Base-by-base conservation (phyloP, 192 early-diverging fungal species). In the Helicostylum pulchrum region DNA sequence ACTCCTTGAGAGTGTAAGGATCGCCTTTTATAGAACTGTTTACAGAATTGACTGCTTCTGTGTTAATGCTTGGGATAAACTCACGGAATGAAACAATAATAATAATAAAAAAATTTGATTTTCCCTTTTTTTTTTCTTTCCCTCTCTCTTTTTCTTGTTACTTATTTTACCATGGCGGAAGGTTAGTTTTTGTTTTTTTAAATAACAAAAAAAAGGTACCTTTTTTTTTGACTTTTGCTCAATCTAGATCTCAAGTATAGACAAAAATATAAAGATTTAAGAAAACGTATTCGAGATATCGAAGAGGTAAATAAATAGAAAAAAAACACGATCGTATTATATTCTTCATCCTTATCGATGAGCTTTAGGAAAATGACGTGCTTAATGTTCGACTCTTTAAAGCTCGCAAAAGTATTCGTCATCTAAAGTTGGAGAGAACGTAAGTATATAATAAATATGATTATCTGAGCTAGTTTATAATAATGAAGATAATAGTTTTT, bases 231-330 rank as follows among this genome's bases (percentile, higher is more conserved):
- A 9, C 19, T 31, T 26, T 26, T 26, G 9, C 4, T 39, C 9
- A 39, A 39, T 39, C 14, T 45, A 61, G 58, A 61, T 32, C 20
- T 61, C 20, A 70, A 63, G 23, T 63, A 63, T 26, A 63, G 69
- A 68, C 32, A 64, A 23, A 77, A 77, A 63, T 81, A 81, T 53
- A 81, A 76, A 42, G 79, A 81, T 17, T 66, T 81, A 30, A 77
- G 77, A 63, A 77, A 73, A 45, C 74, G 79, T 68, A 81, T 81
- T 58, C 67, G 74, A 26, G 74, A 78, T 48, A 81, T 81, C 66
- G 79, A 81, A 72, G 73, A 76, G 48, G 79, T 81, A 72, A 64
- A 50, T 54, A 14, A 47, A 15, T 17, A 44, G 45, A 26, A n/a
- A 62, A 34, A 31, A 2, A 26, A 26, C 23, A 52, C 5, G 9